These are phyloP conservation scores for Cytospora leucostoma DNA, from an alignment of 2,329 filamentous ascomycete species.

Conservation along the genomic window DNA sequence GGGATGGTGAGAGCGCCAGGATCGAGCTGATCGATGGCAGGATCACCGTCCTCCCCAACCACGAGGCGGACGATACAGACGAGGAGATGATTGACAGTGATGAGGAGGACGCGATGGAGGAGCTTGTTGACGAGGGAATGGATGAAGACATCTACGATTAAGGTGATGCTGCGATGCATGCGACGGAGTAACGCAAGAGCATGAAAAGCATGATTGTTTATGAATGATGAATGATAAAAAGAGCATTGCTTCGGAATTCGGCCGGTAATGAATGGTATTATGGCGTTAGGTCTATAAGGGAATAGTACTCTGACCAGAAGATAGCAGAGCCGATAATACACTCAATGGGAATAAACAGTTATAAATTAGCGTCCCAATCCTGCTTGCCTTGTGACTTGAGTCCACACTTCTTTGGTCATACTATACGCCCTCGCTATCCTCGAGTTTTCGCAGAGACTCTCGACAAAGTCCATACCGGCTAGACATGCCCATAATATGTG, in stretches of 20 bases:
- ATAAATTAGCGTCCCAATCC: neutral
- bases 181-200: neutral
- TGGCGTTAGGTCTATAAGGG: neutral
- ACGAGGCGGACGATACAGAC: constrained; percentile 67
- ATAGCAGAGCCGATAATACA: neutral
- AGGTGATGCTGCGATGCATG: neutral
- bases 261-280: neutral
- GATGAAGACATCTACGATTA: constrained; percentile 51
- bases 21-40: constrained; percentile 80
- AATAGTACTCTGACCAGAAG: neutral
- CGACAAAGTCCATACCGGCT: too few relatives aligned
- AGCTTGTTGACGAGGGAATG: constrained; percentile 62
- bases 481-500: too few relatives aligned
- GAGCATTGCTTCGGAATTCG: neutral
- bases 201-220: constrained; percentile 1
- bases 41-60: constrained; percentile 81
- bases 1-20: constrained; percentile 79
- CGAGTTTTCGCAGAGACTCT: too few relatives aligned
- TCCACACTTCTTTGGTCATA: too few relatives aligned
- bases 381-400: neutral
- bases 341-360: neutral
- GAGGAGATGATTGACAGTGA: constrained; percentile 70
- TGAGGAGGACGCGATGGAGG: constrained; percentile 64
- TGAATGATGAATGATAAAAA: neutral
- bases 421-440: too few relatives aligned